Conservation (phyloP, 2,329 filamentous ascomycete species). For the Scopulariopsis brevicaulis region DNA sequence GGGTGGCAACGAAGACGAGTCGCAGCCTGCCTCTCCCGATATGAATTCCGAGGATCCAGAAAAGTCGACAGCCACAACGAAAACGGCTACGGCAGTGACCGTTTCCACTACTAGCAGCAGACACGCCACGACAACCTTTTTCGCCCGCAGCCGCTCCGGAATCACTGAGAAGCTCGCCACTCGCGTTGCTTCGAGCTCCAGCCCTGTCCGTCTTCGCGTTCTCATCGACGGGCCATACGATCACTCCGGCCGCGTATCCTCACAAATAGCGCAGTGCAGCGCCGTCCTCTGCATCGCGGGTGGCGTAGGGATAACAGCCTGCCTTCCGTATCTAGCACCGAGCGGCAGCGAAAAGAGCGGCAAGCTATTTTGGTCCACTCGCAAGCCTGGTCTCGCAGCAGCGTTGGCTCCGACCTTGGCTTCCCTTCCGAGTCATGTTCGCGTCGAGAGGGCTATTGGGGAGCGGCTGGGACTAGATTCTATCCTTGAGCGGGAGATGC, state of each 20-base stretch:
- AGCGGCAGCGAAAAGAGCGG: slow-evolving; percentile 5
- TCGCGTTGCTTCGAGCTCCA: not conserved
- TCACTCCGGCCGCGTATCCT: slow-evolving; percentile 7
- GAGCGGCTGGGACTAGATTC: slow-evolving; percentile 10
- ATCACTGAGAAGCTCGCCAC: not conserved
- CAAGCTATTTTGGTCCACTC: slow-evolving; percentile 15
- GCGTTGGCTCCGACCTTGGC: slow-evolving; percentile 9
- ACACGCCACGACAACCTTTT: not conserved
- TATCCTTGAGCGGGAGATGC: slow-evolving; percentile 12
- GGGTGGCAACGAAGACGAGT: not conserved
- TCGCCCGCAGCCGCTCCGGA: not conserved
- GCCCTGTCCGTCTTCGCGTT: slow-evolving; percentile 10
- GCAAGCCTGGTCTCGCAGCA: slow-evolving; percentile 9
- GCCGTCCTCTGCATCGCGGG: slow-evolving; percentile 18
- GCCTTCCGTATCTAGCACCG: slow-evolving; percentile 14
- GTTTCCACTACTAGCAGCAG: not conserved
- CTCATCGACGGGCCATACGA: slow-evolving; percentile 17
- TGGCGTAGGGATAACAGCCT: slow-evolving; percentile 19
- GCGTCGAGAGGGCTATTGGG: slow-evolving; percentile 12
- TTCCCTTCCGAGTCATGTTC: slow-evolving; percentile 8
- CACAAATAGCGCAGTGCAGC: slow-evolving; percentile 13
- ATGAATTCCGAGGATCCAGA: not conserved
- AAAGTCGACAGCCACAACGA: not conserved
- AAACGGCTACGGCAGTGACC: not conserved
- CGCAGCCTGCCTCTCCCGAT: not conserved